Evolutionary conservation across 352 stramenopile genomes (phyloP).

Genomic region (Elongisporangium anandrum): DNA sequence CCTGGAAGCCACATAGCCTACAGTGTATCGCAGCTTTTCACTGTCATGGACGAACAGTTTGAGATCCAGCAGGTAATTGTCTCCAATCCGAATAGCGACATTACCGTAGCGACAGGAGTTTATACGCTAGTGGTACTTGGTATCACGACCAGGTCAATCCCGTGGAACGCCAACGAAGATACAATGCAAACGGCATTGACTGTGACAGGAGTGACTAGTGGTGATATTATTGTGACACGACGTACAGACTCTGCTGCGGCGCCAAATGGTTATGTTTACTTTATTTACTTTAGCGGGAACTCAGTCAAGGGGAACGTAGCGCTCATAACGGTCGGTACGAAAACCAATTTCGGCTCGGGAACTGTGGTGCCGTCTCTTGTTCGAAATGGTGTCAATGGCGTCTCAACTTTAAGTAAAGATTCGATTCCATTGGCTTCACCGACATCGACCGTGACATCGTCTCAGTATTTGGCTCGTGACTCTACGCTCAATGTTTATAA

Average conservation of each 20-base stretch:
- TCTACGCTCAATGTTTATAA: conserved; percentile 54
- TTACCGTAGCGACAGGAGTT: conserved; percentile 16
- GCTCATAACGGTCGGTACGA: conserved; percentile 13
- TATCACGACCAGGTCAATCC: conserved; percentile 30
- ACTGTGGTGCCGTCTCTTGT: conserved; percentile 27
- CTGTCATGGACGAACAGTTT: conserved; percentile 66
- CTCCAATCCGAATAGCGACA: conserved; percentile 33
- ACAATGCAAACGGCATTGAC: conserved; percentile 32
- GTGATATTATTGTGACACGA: conserved; percentile 52
- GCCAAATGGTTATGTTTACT: conserved; percentile 65
- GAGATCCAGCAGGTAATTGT: conserved; percentile 61
- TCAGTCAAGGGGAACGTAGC: conserved; percentile 34
- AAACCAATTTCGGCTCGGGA: conserved; percentile 21
- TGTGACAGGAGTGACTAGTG: conserved; percentile 6
- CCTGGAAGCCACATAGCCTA: conserved; percentile 46
- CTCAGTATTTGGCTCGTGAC: conserved; percentile 31
- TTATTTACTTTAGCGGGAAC: conserved; percentile 63
- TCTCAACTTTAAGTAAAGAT: conserved; percentile 21
- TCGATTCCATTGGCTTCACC: conserved; percentile 50
- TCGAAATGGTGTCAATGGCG: conserved; percentile 23
- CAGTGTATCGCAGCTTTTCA: conserved; percentile 57
- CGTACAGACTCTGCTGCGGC: conserved; percentile 29
- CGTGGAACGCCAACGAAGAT: conserved; percentile 54
- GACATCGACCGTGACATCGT: conserved; percentile 13
- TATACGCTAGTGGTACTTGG: conserved; percentile 38